Conservation (phyloP, 2,329 filamentous ascomycete genomes). For the Penicillium sclerotigenum region DNA sequence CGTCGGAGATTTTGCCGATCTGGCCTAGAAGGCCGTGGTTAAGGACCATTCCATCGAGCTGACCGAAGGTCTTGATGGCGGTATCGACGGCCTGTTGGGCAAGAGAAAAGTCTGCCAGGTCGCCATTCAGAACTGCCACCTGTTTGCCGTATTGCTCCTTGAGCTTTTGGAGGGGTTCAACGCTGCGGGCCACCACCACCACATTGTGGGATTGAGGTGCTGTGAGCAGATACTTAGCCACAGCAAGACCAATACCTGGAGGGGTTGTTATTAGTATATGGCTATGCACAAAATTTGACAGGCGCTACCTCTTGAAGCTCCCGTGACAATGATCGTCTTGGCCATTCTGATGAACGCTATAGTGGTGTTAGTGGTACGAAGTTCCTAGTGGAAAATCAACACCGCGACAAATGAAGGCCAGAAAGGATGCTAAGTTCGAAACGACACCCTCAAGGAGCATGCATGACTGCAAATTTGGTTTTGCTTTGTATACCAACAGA, state of each 20-base stretch:
- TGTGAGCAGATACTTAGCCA: slow-evolving; percentile 58
- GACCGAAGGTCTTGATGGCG: slow-evolving; percentile 65
- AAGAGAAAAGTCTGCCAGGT: slow-evolving; percentile 54
- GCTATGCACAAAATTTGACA: background rate
- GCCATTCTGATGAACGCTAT: slow-evolving; percentile 39
- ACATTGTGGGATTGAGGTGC: slow-evolving; percentile 52
- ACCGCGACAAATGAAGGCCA: background rate
- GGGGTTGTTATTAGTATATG: slow-evolving; percentile 2
- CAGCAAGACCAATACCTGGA: slow-evolving; percentile 59
- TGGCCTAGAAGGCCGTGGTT: slow-evolving; percentile 85
- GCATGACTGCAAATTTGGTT: no score
- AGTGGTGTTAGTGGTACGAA: slow-evolving; percentile 3
- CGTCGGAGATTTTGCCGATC: slow-evolving; percentile 66
- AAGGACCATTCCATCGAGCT: slow-evolving; percentile 75
- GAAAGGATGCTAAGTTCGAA: no score
- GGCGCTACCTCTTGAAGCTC: slow-evolving; percentile 57
- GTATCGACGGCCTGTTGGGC: slow-evolving; percentile 61
- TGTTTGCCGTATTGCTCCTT: slow-evolving; percentile 52
- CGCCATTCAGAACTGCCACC: slow-evolving; percentile 57
- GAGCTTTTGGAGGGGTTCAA: slow-evolving; percentile 53
- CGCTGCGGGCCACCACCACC: slow-evolving; percentile 57
- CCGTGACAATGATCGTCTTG: slow-evolving; percentile 69
- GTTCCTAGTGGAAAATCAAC: background rate
- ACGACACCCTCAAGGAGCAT: background rate
- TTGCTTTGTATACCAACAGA: background rate